phyloP scores from a whole-genome alignment of 495 filamentous ascomycete species.

The Elaphomyces granulatus region DNA sequence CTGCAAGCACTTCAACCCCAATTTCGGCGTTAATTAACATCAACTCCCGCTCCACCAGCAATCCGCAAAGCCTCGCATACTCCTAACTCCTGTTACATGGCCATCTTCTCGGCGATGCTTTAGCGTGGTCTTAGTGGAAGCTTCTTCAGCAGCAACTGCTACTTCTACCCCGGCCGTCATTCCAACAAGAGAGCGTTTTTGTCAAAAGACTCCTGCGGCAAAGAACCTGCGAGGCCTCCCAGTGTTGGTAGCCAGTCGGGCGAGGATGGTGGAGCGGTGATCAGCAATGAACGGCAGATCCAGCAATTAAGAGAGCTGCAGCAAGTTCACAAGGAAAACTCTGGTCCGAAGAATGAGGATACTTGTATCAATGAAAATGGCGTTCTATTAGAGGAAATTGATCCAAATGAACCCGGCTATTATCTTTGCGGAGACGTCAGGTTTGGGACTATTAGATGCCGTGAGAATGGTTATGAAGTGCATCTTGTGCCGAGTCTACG shows the following conservation, averaged over 20 bases:
- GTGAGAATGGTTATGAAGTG: conserved; percentile 81
- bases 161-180: conserved; percentile 1
- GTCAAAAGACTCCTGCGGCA: conserved; percentile 34
- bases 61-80: too few species aligned
- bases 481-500: conserved; percentile 42
- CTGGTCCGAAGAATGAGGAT: conserved; percentile 17
- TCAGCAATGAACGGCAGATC: conserved; percentile 66
- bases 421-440: conserved; percentile 87
- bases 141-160: conserved; percentile 7
- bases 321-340: conserved; percentile 8
- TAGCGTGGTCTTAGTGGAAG: conserved; percentile 23
- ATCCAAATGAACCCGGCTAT: conserved; percentile 76
- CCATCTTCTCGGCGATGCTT: conserved; percentile 33
- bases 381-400: conserved; percentile 57
- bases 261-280: conserved; percentile 55
- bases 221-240: conserved; percentile 45
- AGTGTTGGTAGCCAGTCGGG: conserved; percentile 50
- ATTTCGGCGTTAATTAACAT: too few species aligned
- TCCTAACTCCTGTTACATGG: conserved; percentile 23
- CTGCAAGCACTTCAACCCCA: conserved; percentile 19
- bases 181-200: conserved; percentile 22
- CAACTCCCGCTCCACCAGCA: too few species aligned
- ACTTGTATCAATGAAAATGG: conserved; percentile 33
- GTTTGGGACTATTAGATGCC: conserved; percentile 89
- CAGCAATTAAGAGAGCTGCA: conserved; percentile 53